Conservation (phyloP, 2,329 filamentous ascomycete genomes). For the Colletotrichum coccodes region DNA sequence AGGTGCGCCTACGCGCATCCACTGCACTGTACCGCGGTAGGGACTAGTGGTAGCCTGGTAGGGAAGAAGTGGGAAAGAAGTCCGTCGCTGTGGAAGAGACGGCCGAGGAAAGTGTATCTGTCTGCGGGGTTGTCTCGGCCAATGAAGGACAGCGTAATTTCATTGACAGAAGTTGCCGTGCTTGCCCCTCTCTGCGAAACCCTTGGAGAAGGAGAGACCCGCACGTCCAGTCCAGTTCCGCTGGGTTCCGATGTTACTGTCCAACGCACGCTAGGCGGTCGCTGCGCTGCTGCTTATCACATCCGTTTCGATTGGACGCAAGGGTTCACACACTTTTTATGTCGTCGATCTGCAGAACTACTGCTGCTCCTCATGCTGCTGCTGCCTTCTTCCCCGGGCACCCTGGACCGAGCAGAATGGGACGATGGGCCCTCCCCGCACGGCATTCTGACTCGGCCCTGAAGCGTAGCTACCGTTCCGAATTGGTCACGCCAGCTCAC, state of each 20-base stretch:
- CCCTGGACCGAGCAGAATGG: not conserved
- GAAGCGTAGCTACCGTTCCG: slow-evolving; percentile 23
- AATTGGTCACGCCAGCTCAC: slow-evolving; percentile 29
- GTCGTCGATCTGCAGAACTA: not conserved
- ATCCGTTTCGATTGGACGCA: slow-evolving; percentile 19
- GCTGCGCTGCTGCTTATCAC: slow-evolving; percentile 20
- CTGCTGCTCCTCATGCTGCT: not conserved
- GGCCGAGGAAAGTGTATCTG: not conserved
- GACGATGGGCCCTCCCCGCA: slow-evolving; percentile 19
- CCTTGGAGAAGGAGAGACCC: not conserved
- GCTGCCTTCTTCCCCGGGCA: not conserved
- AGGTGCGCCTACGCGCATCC: not conserved
- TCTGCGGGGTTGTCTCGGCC: not conserved
- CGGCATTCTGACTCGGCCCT: slow-evolving; percentile 17
- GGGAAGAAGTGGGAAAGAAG: not conserved
- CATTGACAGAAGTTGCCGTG: not conserved
- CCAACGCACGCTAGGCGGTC: not conserved
- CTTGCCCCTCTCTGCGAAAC: too few species aligned
- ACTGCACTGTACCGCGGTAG: not conserved
- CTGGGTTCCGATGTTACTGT: slow-evolving; percentile 4
- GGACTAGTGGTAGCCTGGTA: not conserved
- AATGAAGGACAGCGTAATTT: not conserved
- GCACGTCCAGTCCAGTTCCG: not conserved
- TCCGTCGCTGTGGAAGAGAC: not conserved
- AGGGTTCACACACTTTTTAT: not conserved